These are phyloP conservation scores for Mycena haematopus DNA, from an alignment of 768 basidiomycete genomes.

Conservation along the genomic window DNA sequence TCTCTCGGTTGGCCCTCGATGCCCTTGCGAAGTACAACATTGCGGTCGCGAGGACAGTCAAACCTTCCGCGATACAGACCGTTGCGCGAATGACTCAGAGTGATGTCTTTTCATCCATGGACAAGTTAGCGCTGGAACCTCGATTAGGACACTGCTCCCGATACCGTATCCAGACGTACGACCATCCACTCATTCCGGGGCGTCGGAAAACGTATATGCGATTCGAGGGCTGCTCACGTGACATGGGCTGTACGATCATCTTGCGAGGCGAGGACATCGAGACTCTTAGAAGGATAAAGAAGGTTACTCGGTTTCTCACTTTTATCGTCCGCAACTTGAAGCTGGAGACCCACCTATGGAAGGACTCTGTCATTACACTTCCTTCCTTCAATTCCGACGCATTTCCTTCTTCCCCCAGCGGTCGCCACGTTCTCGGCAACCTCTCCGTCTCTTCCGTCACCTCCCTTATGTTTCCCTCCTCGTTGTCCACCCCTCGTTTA, in stretches of 20 bases:
- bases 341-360: conserved; percentile 94
- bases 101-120: conserved; percentile 95
- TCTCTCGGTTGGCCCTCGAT: conserved; percentile 90
- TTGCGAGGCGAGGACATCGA: conserved; percentile 87
- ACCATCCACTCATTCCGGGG: conserved; percentile 93
- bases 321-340: conserved; percentile 94
- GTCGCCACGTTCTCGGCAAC: conserved; percentile 31
- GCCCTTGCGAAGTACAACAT: conserved; percentile 85
- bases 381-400: conserved; percentile 72
- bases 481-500: conserved; percentile 39
- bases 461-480: conserved; percentile 37
- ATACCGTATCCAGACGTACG: conserved; percentile 92
- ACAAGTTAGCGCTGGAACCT: conserved; percentile 89
- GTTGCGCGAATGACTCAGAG: conserved; percentile 95
- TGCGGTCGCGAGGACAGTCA: conserved; percentile 89
- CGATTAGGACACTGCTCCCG: conserved; percentile 86
- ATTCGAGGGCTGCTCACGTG: conserved; percentile 92
- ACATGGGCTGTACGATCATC: conserved; percentile 94
- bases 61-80: conserved; percentile 84
- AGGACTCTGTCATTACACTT: conserved; percentile 81
- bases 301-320: conserved; percentile 89
- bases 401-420: conserved; percentile 52
- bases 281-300: conserved; percentile 85
- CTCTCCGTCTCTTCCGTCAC: conserved; percentile 34
- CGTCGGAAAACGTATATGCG: conserved; percentile 96